These are phyloP conservation scores for Euphrasia arctica DNA, from an alignment of 305 asterid genomes.

Conservation along the genomic window DNA sequence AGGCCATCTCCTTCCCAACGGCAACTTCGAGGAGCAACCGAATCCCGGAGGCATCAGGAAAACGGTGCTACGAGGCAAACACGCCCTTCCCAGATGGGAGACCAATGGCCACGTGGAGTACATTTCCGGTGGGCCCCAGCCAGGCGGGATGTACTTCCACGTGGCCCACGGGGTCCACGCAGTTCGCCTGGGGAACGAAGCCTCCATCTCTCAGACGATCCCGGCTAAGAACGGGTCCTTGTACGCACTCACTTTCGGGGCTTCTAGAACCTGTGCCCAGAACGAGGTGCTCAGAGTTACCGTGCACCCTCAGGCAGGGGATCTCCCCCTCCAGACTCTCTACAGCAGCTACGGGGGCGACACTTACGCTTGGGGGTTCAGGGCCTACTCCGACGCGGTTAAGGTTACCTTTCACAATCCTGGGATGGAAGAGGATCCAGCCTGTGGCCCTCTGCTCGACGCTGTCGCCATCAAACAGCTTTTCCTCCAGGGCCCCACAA, in stretches of 20 bases:
- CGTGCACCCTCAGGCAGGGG: constrained; percentile 62
- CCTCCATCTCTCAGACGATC: constrained; percentile 66
- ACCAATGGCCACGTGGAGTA: constrained; percentile 70
- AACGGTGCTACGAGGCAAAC: constrained; percentile 52
- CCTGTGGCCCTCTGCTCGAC: constrained; percentile 89
- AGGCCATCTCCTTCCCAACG: constrained; percentile 58
- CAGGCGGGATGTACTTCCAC: constrained; percentile 74
- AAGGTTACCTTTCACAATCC: constrained; percentile 60
- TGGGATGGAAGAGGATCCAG: constrained; percentile 79
- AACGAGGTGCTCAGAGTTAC: constrained; percentile 62
- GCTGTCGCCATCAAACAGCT: constrained; percentile 87
- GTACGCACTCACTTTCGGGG: constrained; percentile 79
- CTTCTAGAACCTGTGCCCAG: constrained; percentile 88
- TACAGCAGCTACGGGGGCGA: constrained; percentile 81
- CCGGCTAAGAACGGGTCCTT: constrained; percentile 57
- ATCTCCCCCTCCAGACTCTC: constrained; percentile 75
- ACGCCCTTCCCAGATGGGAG: constrained; percentile 82
- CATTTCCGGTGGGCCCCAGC: constrained; percentile 90
- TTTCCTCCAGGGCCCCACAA: constrained; percentile 44
- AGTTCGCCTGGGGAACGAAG: constrained; percentile 82
- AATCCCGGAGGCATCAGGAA: constrained; percentile 45
- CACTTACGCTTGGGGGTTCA: constrained; percentile 78
- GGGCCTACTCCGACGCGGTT: constrained; percentile 43
- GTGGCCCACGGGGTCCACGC: constrained; percentile 83
- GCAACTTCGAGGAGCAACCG: constrained; percentile 76